Evolutionary conservation across 73 alveolate species (phyloP).

Genomic region (Blepharisma japonicum): DNA sequence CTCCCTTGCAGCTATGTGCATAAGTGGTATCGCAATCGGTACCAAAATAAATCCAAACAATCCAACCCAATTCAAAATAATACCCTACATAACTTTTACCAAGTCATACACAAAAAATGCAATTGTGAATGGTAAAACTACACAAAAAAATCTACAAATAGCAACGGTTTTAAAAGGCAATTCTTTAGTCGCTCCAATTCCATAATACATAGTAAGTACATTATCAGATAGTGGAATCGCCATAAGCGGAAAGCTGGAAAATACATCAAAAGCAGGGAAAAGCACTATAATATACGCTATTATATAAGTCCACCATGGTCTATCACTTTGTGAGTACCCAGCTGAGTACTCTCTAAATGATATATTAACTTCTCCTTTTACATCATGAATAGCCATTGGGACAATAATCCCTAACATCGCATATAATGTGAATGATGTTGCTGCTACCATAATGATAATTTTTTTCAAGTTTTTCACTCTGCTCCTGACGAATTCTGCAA

Average conservation of each 20-base stretch:
- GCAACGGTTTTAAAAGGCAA: not conserved
- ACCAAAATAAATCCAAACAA: not conserved
- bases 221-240: not conserved
- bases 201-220: not conserved
- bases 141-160: not conserved
- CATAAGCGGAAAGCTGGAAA: not conserved
- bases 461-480: not conserved
- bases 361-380: not conserved
- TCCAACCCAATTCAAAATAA: not conserved
- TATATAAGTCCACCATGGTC: not conserved
- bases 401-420: not conserved
- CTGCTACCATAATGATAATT: not conserved
- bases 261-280: conserved; percentile 6
- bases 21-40: not conserved
- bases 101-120: not conserved
- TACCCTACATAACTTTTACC: not conserved
- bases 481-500: not conserved
- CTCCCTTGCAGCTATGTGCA: not conserved
- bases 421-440: not conserved
- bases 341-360: not conserved
- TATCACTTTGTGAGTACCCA: not conserved
- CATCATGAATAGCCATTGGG: conserved; percentile 2
- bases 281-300: not conserved
- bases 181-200: not conserved
- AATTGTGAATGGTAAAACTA: not conserved